Percentiles rank a stretch among this genome's conserved stretches.
phyloP scores from a whole-genome alignment of 805 yeast species.

The Metschnikowia orientalis region DNA sequence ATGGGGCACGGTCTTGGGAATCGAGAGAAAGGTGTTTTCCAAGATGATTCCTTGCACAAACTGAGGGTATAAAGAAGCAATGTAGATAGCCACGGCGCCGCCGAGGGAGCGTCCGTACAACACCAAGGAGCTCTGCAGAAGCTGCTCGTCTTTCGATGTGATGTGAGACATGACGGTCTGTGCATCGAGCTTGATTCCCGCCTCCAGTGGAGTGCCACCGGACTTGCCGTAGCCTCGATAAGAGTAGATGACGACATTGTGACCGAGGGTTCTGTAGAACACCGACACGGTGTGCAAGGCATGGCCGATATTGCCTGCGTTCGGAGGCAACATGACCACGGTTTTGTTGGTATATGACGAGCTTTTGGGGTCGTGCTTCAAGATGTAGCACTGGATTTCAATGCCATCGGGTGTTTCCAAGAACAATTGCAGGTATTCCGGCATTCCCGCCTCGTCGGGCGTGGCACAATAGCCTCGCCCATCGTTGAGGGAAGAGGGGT shows the following conservation, averaged over 20 bases:
- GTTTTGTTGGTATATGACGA: conserved; percentile 55
- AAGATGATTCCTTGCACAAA: conserved; percentile 61
- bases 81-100: conserved; percentile 88
- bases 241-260: conserved; percentile 79
- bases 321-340: conserved; percentile 76
- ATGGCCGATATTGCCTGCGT: conserved; percentile 95
- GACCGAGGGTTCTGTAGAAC: conserved; percentile 56
- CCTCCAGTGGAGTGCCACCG: conserved; percentile 70
- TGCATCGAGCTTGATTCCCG: conserved; percentile 79
- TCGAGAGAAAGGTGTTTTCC: conserved; percentile 81
- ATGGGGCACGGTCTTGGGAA: conserved; percentile 67
- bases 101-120: conserved; percentile 90
- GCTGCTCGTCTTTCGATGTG: conserved; percentile 45
- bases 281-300: conserved; percentile 74
- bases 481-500: conserved; percentile 76
- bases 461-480: conserved; percentile 70
- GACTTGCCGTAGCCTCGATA: conserved; percentile 90
- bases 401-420: conserved; percentile 70
- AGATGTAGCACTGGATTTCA: conserved; percentile 57
- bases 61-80: conserved; percentile 56
- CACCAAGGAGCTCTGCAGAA: conserved; percentile 50
- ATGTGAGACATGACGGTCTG: conserved; percentile 63
- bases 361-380: conserved; percentile 44
- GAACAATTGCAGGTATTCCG: conserved; percentile 51
- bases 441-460: conserved; percentile 66